Conservation (phyloP, 257 asterid species). For the Capsicum rhomboideum region DNA sequence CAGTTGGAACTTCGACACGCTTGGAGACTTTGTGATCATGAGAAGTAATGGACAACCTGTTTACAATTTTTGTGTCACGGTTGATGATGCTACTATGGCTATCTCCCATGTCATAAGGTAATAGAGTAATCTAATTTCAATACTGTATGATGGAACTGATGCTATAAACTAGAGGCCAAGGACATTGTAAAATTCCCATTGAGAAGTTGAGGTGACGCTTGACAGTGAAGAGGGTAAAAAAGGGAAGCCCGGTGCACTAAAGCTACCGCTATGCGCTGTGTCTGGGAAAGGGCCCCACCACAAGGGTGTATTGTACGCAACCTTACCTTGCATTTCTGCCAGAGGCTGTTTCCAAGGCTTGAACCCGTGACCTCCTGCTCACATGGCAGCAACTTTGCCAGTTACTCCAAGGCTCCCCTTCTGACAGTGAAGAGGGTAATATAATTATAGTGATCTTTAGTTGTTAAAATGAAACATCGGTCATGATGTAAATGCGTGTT, state of each 20-base stretch:
- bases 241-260: no score
- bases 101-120: constrained; percentile 96
- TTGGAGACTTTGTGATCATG: constrained; percentile 98
- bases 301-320: no score
- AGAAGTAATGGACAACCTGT: constrained; percentile 99
- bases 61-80: constrained; percentile 92
- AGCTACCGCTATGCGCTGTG: no score
- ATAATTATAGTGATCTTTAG: background rate
- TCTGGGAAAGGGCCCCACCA: no score
- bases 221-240: background rate
- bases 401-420: no score
- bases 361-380: no score
- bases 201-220: background rate
- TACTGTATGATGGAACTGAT: background rate
- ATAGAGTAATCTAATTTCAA: background rate
- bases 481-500: background rate
- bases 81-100: constrained; percentile 98
- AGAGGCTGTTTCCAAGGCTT: no score
- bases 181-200: background rate
- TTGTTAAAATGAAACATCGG: background rate
- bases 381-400: no score
- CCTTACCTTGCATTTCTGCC: no score
- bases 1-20: constrained; percentile 82
- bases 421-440: background rate
- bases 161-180: background rate